phyloP scores from a whole-genome alignment of 768 basidiomycete species.

The Infundibulicybe gibba region DNA sequence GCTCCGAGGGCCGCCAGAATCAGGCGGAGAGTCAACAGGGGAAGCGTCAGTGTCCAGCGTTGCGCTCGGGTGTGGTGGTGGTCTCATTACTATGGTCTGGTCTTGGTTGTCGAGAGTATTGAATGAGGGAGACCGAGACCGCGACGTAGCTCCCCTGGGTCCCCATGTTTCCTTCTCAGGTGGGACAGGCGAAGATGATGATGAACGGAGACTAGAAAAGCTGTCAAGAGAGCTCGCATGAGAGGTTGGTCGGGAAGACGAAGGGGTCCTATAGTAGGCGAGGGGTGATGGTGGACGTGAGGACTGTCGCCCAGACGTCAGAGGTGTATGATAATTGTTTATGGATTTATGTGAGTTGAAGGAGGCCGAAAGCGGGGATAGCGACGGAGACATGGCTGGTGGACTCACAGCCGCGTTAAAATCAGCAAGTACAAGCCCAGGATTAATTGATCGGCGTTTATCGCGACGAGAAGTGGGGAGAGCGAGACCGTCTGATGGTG shows the following conservation, averaged over 20 bases:
- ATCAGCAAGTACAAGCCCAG: slow-evolving; percentile 33
- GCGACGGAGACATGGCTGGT: slow-evolving; percentile 18
- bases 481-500: slow-evolving; percentile 23
- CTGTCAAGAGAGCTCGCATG: slow-evolving; percentile 23
- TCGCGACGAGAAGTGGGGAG: slow-evolving; percentile 34
- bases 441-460: slow-evolving; percentile 48
- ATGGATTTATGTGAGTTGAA: slow-evolving; percentile 15
- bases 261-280: slow-evolving; percentile 19
- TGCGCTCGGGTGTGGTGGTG: not conserved
- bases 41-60: slow-evolving; percentile 9
- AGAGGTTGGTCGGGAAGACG: slow-evolving; percentile 25
- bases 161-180: slow-evolving; percentile 10
- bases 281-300: slow-evolving; percentile 26
- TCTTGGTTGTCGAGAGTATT: slow-evolving; percentile 29
- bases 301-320: slow-evolving; percentile 17
- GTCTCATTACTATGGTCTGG: slow-evolving; percentile 32
- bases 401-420: slow-evolving; percentile 19
- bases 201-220: slow-evolving; percentile 16
- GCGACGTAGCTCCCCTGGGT: slow-evolving; percentile 28
- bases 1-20: slow-evolving; percentile 10
- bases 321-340: slow-evolving; percentile 22
- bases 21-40: slow-evolving; percentile 20
- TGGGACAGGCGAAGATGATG: slow-evolving; percentile 9
- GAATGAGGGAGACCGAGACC: slow-evolving; percentile 23
- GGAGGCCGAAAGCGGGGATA: slow-evolving; percentile 26